phyloP scores from a whole-genome alignment of 257 asterid species.

The Solanum boliviense region DNA sequence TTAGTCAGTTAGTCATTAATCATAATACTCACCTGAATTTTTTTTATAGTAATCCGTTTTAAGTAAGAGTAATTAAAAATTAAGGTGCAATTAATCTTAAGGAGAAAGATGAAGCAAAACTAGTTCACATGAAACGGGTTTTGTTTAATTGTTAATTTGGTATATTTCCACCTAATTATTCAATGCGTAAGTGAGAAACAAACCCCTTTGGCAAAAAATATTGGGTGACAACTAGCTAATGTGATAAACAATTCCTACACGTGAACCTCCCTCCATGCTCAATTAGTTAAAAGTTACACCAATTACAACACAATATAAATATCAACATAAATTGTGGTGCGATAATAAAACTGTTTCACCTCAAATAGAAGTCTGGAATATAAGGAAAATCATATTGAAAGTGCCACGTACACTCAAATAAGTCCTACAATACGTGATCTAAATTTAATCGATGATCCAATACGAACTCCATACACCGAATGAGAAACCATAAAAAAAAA shows the following conservation, averaged over 20 bases:
- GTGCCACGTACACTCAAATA: no score
- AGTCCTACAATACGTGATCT: no score
- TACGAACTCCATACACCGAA: not conserved
- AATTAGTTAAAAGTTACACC: not conserved
- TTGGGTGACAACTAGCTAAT: slow-evolving; percentile 7
- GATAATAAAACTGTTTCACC: no score
- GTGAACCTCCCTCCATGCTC: not conserved
- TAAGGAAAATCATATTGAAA: no score
- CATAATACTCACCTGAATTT: no score
- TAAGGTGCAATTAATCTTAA: not conserved
- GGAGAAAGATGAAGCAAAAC: not conserved
- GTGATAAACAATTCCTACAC: not conserved
- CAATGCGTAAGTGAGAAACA: not conserved
- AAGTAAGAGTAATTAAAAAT: not conserved
- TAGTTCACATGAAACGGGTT: not conserved
- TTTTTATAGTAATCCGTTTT: not conserved
- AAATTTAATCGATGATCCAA: no score
- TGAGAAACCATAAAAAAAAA: not conserved
- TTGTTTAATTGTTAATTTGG: not conserved
- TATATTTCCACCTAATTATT: not conserved
- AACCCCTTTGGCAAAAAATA: slow-evolving; percentile 9
- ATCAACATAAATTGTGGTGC: no score
- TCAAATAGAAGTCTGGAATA: rapidly evolving
- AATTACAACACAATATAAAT: not conserved
- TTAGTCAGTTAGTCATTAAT: not conserved